A percentile compares a stretch with the other conserved stretches of the same genome.
phyloP scores from a whole-genome alignment of 179 eudicot genomes.

The Beta corolliflora region DNA sequence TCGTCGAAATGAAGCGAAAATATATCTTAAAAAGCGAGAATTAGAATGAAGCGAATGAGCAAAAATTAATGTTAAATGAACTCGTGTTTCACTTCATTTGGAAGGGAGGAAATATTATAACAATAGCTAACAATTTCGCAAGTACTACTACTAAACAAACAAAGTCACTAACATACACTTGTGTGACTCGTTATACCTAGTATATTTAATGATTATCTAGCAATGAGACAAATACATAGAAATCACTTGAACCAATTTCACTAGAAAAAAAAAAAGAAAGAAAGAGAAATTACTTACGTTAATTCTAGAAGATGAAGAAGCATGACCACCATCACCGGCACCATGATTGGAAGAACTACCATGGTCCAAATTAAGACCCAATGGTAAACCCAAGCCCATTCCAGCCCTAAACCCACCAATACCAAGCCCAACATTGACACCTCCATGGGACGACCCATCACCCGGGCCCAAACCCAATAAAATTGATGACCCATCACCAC shows the following conservation, averaged over 20 bases:
- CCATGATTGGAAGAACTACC: constrained; percentile 25
- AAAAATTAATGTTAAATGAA: no score
- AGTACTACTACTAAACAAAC: neutral
- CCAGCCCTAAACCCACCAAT: constrained; percentile 45
- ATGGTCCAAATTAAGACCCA: constrained; percentile 53
- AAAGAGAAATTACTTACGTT: constrained; percentile 33
- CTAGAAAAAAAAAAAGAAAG: neutral
- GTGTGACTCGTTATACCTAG: neutral
- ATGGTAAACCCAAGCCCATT: constrained; percentile 46
- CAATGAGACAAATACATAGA: constrained; percentile 1
- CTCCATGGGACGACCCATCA: constrained; percentile 39
- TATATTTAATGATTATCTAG: constrained; percentile 8
- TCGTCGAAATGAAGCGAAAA: no score
- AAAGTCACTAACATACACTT: neutral
- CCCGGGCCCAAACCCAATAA: constrained; percentile 43
- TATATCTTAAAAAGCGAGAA: no score
- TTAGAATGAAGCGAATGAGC: no score
- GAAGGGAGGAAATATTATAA: no score
- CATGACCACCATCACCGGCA: constrained; percentile 31
- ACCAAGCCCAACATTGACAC: constrained; percentile 39
- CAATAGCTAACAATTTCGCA: neutral
- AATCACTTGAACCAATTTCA: neutral
- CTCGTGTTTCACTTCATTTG: no score
- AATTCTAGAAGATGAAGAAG: constrained; percentile 43
- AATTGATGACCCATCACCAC: constrained; percentile 30